Percentiles rank a stretch among this genome's conserved stretches.
Conservation (phyloP, 176 grass and related monocot genomes). For the Triticum timopheevii region DNA sequence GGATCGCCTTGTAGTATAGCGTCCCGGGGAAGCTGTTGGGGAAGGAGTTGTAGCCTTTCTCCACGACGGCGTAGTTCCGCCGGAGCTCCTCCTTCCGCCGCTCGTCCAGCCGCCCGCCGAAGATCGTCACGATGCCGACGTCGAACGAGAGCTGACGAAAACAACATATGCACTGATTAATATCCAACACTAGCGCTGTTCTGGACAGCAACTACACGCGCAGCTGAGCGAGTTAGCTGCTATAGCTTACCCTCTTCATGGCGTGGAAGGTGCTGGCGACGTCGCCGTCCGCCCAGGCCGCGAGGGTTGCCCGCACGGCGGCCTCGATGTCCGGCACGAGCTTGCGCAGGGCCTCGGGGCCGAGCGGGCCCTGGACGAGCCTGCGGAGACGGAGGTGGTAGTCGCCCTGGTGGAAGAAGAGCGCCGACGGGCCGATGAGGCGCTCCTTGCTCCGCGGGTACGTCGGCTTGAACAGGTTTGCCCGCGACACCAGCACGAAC, state of each 20-base stretch:
- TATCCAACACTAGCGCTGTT: background rate
- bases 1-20: conserved; percentile 67
- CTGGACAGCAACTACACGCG: background rate
- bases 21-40: conserved; percentile 71
- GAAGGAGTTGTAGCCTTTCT: conserved; percentile 99
- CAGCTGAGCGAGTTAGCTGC: background rate
- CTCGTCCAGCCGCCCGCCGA: conserved; percentile 61
- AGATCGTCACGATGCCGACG: conserved; percentile 72
- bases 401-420: conserved; percentile 98
- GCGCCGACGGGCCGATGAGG: conserved; percentile 82
- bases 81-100: conserved; percentile 53
- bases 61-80: conserved; percentile 72
- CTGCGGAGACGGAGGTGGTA: conserved; percentile 76
- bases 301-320: conserved; percentile 43
- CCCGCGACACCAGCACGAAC: conserved; percentile 77
- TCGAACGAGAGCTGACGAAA: conserved; percentile 76
- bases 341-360: conserved; percentile 60
- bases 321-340: conserved; percentile 62
- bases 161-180: background rate
- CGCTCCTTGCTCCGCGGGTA: conserved; percentile 94
- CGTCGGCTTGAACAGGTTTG: conserved; percentile 85
- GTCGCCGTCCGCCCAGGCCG: conserved; percentile 43
- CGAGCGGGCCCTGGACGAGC: conserved; percentile 70
- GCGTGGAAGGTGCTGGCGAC: conserved; percentile 49
- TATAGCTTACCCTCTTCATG: conserved; percentile 71